phyloP scores from a whole-genome alignment of 306 rosid genomes.

The Purshia tridentata region DNA sequence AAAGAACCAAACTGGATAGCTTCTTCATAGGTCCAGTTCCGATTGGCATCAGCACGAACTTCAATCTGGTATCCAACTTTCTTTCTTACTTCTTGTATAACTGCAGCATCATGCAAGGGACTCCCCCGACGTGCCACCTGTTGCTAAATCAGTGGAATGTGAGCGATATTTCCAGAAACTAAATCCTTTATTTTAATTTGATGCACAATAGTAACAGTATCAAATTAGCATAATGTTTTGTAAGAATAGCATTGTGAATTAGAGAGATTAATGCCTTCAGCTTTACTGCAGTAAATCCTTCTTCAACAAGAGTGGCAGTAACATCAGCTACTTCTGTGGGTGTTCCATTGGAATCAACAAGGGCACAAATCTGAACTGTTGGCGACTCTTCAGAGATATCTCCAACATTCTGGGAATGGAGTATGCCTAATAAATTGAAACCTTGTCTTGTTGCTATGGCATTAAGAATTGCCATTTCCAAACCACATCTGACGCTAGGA shows the following conservation, averaged over 20 bases:
- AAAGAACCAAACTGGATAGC: conserved; percentile 76
- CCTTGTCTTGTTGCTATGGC: conserved; percentile 66
- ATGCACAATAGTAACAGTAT: conserved; percentile 13
- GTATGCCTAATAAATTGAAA: conserved; percentile 56
- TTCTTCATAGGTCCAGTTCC: conserved; percentile 82
- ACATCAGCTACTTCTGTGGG: conserved; percentile 71
- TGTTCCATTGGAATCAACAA: conserved; percentile 64
- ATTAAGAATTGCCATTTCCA: conserved; percentile 96
- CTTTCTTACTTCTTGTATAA: conserved; percentile 74
- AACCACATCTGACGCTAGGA: conserved; percentile 98
- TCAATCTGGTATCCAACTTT: conserved; percentile 64
- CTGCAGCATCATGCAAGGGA: conserved; percentile 65
- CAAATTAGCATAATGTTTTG: conserved; percentile 8
- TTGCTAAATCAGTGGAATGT: conserved; percentile 6
- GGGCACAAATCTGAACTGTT: conserved; percentile 72
- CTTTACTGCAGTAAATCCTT: conserved; percentile 89
- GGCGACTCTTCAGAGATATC: conserved; percentile 32
- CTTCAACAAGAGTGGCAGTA: conserved; percentile 62
- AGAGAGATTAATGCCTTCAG: conserved; percentile 51
- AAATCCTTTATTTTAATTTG: not conserved
- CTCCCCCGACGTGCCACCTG: conserved; percentile 79
- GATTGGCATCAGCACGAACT: conserved; percentile 90
- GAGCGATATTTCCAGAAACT: not conserved
- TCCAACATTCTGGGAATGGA: conserved; percentile 44
- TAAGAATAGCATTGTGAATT: not conserved